Percentiles rank a stretch among this genome's conserved stretches.
Evolutionary conservation across 2,329 filamentous ascomycete species (phyloP).

Genomic region (Paracorniculantispora psalliotae): DNA sequence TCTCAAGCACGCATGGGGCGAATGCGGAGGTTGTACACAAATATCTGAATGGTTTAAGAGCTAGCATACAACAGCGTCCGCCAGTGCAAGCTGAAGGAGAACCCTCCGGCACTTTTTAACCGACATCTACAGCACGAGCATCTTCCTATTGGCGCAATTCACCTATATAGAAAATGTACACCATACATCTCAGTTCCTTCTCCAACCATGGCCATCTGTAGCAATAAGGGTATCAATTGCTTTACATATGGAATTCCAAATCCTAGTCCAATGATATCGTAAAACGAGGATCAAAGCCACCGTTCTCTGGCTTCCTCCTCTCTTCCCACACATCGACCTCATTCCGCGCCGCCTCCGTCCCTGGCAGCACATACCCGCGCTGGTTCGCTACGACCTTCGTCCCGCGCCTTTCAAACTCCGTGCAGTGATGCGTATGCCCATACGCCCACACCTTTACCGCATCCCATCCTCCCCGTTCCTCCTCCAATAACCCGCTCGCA

Average conservation of each 20-base stretch:
- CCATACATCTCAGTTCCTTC: too few relatives aligned
- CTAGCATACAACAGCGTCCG: too few relatives aligned
- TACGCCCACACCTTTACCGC: conserved; percentile 39
- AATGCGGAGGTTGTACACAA: too few relatives aligned
- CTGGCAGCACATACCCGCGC: conserved; percentile 33
- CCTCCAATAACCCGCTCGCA: conserved; percentile 40
- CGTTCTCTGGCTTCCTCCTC: not conserved
- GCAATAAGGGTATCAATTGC: not conserved
- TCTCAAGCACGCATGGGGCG: too few relatives aligned
- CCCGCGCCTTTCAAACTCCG: conserved; percentile 27
- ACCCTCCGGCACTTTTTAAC: too few relatives aligned
- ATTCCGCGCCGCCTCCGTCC: not conserved
- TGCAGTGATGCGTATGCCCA: conserved; percentile 45
- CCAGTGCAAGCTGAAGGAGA: too few relatives aligned
- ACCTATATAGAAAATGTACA: too few relatives aligned
- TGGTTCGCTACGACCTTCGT: conserved; percentile 40
- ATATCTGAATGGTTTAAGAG: too few relatives aligned
- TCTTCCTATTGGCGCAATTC: too few relatives aligned
- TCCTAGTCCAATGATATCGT: not conserved
- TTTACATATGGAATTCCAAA: not conserved
- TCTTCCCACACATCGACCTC: not conserved
- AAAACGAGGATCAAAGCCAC: not conserved
- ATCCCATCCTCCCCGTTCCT: conserved; percentile 23
- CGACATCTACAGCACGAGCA: too few relatives aligned
- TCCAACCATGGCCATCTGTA: too few relatives aligned